Evolutionary conservation across 768 basidiomycete genomes (phyloP).

Genomic region (Cyclocybe cylindracea): DNA sequence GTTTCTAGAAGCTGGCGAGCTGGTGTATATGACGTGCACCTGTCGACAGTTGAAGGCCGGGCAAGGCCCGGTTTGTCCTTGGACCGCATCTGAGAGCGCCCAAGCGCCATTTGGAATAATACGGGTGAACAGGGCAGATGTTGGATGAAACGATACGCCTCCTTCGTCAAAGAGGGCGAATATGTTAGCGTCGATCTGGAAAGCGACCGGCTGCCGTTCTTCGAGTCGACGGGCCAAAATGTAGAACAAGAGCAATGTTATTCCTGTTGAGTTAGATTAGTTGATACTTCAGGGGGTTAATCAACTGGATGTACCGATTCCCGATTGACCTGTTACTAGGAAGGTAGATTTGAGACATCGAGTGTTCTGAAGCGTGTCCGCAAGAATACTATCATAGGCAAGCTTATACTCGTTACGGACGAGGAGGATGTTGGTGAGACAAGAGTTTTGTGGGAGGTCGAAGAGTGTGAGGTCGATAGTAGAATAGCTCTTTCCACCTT

Average conservation of each 20-base stretch:
- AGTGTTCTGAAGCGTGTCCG: neutral
- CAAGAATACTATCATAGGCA: conserved; percentile 2
- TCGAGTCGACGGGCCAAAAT: conserved; percentile 9
- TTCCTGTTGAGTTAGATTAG: conserved; percentile 9
- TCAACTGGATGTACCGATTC: conserved; percentile 7
- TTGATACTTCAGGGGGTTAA: conserved; percentile 1
- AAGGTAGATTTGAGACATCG: conserved; percentile 1
- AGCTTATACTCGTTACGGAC: conserved; percentile 10
- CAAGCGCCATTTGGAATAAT: conserved; percentile 3
- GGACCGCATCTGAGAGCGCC: conserved; percentile 3
- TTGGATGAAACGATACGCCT: neutral
- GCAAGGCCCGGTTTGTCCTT: neutral
- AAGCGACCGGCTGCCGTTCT: conserved; percentile 4
- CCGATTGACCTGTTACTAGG: conserved; percentile 8
- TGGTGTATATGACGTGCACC: conserved; percentile 2
- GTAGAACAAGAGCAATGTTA: conserved; percentile 7
- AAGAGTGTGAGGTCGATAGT: conserved; percentile 13
- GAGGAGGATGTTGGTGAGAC: conserved; percentile 6
- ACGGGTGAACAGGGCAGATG: neutral
- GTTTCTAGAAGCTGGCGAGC: conserved; percentile 5
- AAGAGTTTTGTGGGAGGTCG: conserved; percentile 6
- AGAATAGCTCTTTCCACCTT: conserved; percentile 3
- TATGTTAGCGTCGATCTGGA: conserved; percentile 3
- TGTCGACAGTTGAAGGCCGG: neutral
- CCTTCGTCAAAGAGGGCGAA: conserved; percentile 1